A percentile compares a stretch with the other conserved stretches of the same genome.
Conservation (phyloP, 306 rosid species). For the Cicer yamashitae region DNA sequence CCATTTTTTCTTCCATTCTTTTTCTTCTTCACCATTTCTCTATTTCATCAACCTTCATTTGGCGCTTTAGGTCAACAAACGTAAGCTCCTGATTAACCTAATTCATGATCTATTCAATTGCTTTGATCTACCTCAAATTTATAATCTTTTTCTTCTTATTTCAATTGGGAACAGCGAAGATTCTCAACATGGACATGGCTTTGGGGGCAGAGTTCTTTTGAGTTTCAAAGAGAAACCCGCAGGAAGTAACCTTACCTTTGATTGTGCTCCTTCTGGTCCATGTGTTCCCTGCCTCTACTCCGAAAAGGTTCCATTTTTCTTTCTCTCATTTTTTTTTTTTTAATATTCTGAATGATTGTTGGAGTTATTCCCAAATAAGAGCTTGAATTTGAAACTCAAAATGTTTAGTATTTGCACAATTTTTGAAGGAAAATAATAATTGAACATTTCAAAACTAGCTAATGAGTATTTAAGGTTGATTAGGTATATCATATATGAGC, state of each 20-base stretch:
- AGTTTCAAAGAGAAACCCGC: slow-evolving; percentile 70
- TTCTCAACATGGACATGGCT: slow-evolving; percentile 44
- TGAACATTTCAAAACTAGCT: slow-evolving; percentile 35
- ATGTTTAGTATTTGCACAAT: neutral
- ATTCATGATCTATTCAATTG: slow-evolving; percentile 35
- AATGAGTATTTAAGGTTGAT: neutral
- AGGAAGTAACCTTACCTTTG: slow-evolving; percentile 76
- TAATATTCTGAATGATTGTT: neutral
- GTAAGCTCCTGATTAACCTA: slow-evolving; percentile 49
- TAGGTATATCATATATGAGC: neutral
- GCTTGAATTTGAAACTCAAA: neutral
- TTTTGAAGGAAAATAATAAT: neutral
- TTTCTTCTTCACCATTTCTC: slow-evolving; percentile 40
- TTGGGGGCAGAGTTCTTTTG: slow-evolving; percentile 67
- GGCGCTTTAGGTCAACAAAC: slow-evolving; percentile 50
- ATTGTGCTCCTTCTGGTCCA: slow-evolving; percentile 94
- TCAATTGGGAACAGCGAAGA: slow-evolving; percentile 51
- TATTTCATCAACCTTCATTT: slow-evolving; percentile 42
- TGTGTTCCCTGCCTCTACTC: slow-evolving; percentile 86
- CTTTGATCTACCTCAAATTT: slow-evolving; percentile 41
- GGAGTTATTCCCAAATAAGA: slow-evolving; percentile 2
- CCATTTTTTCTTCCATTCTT: slow-evolving; percentile 41
- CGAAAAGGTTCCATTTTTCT: slow-evolving; percentile 68
- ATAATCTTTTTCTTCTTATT: slow-evolving; percentile 25
- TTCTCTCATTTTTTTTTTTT: neutral